These are phyloP conservation scores for Torulaspora globosa DNA, from an alignment of 1,139 yeast genomes.

Conservation along the genomic window DNA sequence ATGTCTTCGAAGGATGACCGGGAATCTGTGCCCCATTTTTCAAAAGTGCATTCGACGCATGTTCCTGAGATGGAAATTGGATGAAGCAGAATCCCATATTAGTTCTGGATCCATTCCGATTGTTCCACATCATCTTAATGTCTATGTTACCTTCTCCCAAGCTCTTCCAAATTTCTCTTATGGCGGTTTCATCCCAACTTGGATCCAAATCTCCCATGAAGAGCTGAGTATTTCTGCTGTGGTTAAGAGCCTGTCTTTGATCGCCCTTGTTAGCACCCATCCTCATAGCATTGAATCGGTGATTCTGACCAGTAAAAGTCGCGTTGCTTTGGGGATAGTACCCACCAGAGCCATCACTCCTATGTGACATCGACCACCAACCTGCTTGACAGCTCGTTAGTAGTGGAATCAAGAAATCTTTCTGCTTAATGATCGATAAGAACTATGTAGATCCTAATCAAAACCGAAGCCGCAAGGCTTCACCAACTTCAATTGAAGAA, in stretches of 20 bases:
- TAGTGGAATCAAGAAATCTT: neutral
- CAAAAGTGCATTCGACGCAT: conserved; percentile 61
- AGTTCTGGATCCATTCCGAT: conserved; percentile 17
- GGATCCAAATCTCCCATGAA: conserved; percentile 76
- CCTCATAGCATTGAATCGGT: conserved; percentile 3
- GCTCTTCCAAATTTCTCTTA: conserved; percentile 53
- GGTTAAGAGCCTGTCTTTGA: neutral
- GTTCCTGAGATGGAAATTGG: conserved; percentile 58
- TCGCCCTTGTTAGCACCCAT: conserved; percentile 1
- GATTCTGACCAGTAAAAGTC: neutral
- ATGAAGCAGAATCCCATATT: conserved; percentile 75
- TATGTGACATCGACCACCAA: conserved; percentile 4
- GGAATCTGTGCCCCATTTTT: conserved; percentile 66
- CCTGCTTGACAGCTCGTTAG: neutral
- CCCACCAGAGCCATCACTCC: conserved; percentile 1
- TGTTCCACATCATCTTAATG: conserved; percentile 49
- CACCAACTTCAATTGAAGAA: neutral
- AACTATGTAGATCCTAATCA: neutral
- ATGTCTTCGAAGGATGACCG: conserved; percentile 52
- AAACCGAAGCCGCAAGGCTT: neutral
- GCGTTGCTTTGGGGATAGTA: conserved; percentile 3
- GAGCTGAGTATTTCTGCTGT: conserved; percentile 19
- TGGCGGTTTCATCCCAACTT: conserved; percentile 60
- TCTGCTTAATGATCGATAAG: neutral
- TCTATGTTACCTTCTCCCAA: conserved; percentile 40